phyloP scores from a whole-genome alignment of 345 rosid species.

The Camelina hispida region DNA sequence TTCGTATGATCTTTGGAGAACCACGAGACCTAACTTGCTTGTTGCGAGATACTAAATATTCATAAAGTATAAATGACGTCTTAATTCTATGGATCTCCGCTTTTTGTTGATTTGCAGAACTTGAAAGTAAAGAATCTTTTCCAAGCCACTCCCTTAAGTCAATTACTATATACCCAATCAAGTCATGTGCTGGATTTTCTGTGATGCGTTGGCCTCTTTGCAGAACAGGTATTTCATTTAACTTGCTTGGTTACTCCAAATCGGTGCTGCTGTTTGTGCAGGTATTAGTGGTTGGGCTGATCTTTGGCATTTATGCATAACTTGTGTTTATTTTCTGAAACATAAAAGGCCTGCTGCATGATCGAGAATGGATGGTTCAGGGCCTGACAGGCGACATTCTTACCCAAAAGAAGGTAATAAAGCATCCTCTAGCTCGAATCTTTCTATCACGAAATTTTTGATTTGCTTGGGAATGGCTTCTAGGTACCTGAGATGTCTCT shows the following conservation, averaged over 20 bases:
- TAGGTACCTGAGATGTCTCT: slow-evolving; percentile 94
- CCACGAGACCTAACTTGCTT: background rate
- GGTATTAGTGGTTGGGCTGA: slow-evolving; percentile 13
- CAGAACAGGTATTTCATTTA: slow-evolving; percentile 64
- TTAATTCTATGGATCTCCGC: slow-evolving; percentile 24
- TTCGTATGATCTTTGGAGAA: background rate
- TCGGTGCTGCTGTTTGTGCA: background rate
- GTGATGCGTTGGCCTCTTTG: slow-evolving; percentile 82
- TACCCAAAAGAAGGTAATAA: slow-evolving; percentile 83
- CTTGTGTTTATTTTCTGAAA: slow-evolving; percentile 21
- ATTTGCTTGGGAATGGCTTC: slow-evolving; percentile 38
- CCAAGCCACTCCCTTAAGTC: slow-evolving; percentile 59
- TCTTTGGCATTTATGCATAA: slow-evolving; percentile 18
- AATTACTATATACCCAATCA: slow-evolving; percentile 78
- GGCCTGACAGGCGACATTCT: slow-evolving; percentile 79
- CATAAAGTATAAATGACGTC: background rate
- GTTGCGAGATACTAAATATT: slow-evolving; percentile 13
- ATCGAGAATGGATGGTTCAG: slow-evolving; percentile 89
- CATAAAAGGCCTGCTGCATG: slow-evolving; percentile 68
- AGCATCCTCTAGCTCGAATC: slow-evolving; percentile 12
- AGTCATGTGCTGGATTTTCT: slow-evolving; percentile 91
- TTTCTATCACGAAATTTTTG: slow-evolving; percentile 16
- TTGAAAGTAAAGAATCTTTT: slow-evolving; percentile 40
- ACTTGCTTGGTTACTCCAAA: slow-evolving; percentile 19
- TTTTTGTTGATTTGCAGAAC: slow-evolving; percentile 52